Base-by-base conservation (phyloP, 768 basidiomycete genomes). In the Rhodotorula graminis region DNA sequence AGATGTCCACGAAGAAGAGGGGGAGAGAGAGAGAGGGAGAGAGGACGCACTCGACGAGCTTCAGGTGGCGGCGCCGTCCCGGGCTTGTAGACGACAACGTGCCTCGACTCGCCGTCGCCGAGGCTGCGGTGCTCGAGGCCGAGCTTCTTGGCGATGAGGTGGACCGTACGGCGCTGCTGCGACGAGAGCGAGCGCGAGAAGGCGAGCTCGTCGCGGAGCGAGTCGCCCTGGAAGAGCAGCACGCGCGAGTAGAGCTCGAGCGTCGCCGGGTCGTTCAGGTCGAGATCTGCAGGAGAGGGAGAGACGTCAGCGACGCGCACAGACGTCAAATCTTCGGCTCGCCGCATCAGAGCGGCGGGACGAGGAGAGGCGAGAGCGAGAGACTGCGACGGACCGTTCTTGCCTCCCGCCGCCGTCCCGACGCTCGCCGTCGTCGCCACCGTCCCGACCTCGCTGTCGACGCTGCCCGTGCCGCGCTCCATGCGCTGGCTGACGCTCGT, bases 181-280 rank as follows among this genome's bases (percentile, higher is more conserved):
- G 92, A 87, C 46, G 86, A 84, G 29, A 97, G 85, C 23, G 89
- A 88, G 67, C 91, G 84, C n/a, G 94, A 93, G 82, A 98, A 98
- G 10, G 94, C 93, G 66, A 98, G 87, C 81, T 98, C 94, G 78
- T 98, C 94, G 49, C 95, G 86, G 92, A 98, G 93, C 77, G 86
- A 88, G 81, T 98, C 94, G 77, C 96, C 93, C 84, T 95, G 97
- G 88, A 99, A 99, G 52, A 98, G 85, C 52, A 98, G 83, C 75
- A 97, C 91, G 76, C 93, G 87, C 61, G 96, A 97, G 81, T 98
- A 98, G 76, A 99, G 96, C 82, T 98, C 95, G 76, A 99, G 84
- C 16, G 93, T 95, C 40, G 90, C 88, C 8, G 95, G 90, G 80
- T 99, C 96, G 78, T 98, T 98, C 77, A 98, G 84, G 81, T 99